Conservation (phyloP, 768 basidiomycete genomes). For the Lactarius sp. region DNA sequence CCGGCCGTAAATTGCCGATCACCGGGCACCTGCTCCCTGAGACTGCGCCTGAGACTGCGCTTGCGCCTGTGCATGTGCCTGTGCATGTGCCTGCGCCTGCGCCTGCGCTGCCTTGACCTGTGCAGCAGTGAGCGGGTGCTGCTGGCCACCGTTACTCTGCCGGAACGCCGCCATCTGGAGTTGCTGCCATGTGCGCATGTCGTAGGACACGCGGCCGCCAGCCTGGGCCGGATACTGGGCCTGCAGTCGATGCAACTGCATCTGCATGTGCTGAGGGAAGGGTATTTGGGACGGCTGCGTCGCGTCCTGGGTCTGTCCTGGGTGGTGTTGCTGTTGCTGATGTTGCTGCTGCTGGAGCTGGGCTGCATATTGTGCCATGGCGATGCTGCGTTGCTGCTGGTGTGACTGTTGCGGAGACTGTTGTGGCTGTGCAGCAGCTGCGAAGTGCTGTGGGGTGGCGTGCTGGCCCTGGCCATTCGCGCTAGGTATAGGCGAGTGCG, state of each 20-base stretch:
- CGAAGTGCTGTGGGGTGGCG: slow-evolving; percentile 7
- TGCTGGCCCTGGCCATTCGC: slow-evolving; percentile 27
- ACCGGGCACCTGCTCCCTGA: slow-evolving; percentile 20
- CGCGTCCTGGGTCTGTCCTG: slow-evolving; percentile 26
- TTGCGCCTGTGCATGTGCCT: not conserved
- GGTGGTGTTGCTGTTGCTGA: slow-evolving; percentile 20
- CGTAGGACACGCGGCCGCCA: slow-evolving; percentile 17
- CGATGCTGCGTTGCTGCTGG: slow-evolving; percentile 15
- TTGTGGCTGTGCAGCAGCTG: slow-evolving; percentile 6
- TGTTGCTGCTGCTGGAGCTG: slow-evolving; percentile 15
- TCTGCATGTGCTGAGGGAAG: slow-evolving; percentile 24
- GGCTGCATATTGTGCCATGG: not conserved
- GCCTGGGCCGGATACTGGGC: slow-evolving; percentile 19
- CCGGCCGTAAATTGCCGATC: not conserved
- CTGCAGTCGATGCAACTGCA: slow-evolving; percentile 21
- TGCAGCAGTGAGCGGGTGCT: not conserved
- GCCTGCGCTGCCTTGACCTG: slow-evolving; percentile 12
- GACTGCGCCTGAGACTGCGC: slow-evolving; percentile 20
- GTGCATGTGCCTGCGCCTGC: slow-evolving; percentile 21
- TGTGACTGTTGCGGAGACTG: slow-evolving; percentile 19
- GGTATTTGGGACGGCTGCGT: slow-evolving; percentile 27
- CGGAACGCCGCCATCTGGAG: slow-evolving; percentile 1
- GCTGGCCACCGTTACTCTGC: slow-evolving; percentile 1
- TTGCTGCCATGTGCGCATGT: not conserved
- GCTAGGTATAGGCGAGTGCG: slow-evolving; percentile 22